Base-by-base conservation (phyloP, 2,329 filamentous ascomycete species). In the Colletotrichum sp. region DNA sequence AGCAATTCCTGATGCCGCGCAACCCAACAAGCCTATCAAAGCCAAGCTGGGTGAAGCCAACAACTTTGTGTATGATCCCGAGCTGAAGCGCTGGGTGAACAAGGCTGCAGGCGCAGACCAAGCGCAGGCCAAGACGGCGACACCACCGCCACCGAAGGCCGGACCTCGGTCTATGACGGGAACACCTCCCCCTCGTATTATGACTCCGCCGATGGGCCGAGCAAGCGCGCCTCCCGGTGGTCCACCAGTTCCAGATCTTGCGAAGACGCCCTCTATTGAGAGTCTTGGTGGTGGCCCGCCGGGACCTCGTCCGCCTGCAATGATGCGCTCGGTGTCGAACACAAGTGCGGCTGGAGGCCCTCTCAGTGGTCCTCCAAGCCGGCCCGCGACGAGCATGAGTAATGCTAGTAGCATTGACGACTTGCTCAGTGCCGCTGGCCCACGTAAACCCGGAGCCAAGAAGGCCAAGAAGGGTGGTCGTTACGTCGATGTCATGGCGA, bases 61-160 rank as follows among this genome's bases (percentile, higher is more conserved):
- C 84, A 95, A 93, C 62, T 98, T 99, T 85, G 94, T 96, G 79
- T 99, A 97, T 81, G 97, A 99, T 82, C 94, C 96, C 4, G 95
- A 98, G n/a, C 90, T 98, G 69, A 98, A 98, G 88, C 96, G 97
- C 83, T 99, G 98, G 98, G 90, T 99, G 83, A 99, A 99, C 88
- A 98, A 98, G 88, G 98, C 98, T 83, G 92, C 92, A 13, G 93
- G 93, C 15, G 90, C 91, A 9, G 93, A 94, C 71, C 91, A 90
- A 59, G 86, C 87, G 10, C 87, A 90, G 30, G 87, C 90, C 5
- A 90, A 92, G 78, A 88, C 90, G 63, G 92, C 93, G 2, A 93
- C 96, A 0, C 95, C 96, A 2, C 96, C 97, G 2, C 96, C 96
- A 6, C 96, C 96, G 1, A 92, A 90, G 79, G 90, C 88, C 8